A percentile compares a stretch with the other conserved stretches of the same genome.
Evolutionary conservation across 352 stramenopile genomes (phyloP).

Genomic region (Pythium scleroteichum): DNA sequence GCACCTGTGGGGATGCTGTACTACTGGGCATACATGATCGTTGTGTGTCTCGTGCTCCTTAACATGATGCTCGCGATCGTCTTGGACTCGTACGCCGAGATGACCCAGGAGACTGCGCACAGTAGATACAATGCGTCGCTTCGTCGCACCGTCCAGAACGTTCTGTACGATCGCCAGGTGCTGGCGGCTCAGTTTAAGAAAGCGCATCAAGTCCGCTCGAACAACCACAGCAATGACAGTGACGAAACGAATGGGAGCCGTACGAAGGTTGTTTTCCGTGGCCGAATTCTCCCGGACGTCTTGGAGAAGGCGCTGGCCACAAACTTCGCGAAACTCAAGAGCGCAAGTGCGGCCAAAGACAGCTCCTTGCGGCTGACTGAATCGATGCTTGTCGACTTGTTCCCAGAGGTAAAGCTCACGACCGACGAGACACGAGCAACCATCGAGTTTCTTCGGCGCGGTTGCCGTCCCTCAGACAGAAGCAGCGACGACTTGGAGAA

Average conservation of each 20-base stretch:
- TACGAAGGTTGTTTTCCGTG: conserved; percentile 9
- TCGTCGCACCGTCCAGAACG: conserved; percentile 30
- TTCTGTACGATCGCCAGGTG: conserved; percentile 26
- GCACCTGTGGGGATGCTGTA: conserved; percentile 50
- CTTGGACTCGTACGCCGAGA: conserved; percentile 52
- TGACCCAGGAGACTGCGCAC: conserved; percentile 40
- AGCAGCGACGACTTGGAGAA: too few relatives aligned
- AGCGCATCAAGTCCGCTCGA: background rate
- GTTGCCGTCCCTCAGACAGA: background rate
- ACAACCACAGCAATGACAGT: background rate
- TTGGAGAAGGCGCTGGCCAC: conserved; percentile 18
- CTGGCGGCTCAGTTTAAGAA: background rate
- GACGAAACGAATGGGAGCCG: background rate
- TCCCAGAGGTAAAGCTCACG: conserved; percentile 17
- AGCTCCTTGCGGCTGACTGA: conserved; percentile 7
- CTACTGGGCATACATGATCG: conserved; percentile 69
- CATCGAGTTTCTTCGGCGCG: conserved; percentile 21
- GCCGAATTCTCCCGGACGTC: conserved; percentile 22
- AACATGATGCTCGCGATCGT: conserved; percentile 81
- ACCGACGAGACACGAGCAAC: conserved; percentile 7
- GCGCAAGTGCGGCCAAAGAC: background rate
- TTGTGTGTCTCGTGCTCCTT: conserved; percentile 63
- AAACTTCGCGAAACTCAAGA: background rate
- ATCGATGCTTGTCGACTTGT: conserved; percentile 11
- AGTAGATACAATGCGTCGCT: conserved; percentile 28